A percentile compares a stretch with the other conserved stretches of the same genome.
Evolutionary conservation across 192 early-diverging fungal species (phyloP).

Genomic region (Endogone sp.): DNA sequence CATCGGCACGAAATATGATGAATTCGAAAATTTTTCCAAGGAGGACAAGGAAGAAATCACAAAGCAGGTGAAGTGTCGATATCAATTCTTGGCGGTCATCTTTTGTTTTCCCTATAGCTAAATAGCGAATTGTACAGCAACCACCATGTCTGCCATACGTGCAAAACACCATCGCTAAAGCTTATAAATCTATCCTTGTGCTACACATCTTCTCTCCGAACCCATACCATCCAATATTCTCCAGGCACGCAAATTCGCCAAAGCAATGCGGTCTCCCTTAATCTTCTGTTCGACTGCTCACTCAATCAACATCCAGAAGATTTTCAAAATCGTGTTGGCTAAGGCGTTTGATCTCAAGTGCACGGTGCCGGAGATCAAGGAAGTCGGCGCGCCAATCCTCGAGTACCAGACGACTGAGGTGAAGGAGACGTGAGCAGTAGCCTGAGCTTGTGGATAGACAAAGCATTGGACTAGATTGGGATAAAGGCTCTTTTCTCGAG

Average conservation of each 20-base stretch:
- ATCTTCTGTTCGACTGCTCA: conserved; percentile 93
- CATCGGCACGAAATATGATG: conserved; percentile 95
- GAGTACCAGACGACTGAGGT: no score
- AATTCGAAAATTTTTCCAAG: conserved; percentile 79
- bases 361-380: conserved; percentile 89
- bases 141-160: conserved; percentile 4
- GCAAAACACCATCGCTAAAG: not conserved
- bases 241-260: conserved; percentile 79
- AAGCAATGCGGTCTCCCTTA: conserved; percentile 92
- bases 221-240: not conserved
- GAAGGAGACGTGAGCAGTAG: conserved; percentile 27
- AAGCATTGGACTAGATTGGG: no score
- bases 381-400: conserved; percentile 87
- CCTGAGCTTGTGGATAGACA: no score
- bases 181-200: not conserved
- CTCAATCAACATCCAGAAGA: conserved; percentile 95
- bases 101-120: not conserved
- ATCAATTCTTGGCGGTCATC: not conserved
- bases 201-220: not conserved
- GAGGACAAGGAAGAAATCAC: conserved; percentile 94
- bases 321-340: conserved; percentile 93
- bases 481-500: no score
- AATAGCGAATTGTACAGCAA: not conserved
- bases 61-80: conserved; percentile 61
- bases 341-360: conserved; percentile 93